Conservation (phyloP, 169 alveolate genomes). For the Plasmodium berghei region DNA sequence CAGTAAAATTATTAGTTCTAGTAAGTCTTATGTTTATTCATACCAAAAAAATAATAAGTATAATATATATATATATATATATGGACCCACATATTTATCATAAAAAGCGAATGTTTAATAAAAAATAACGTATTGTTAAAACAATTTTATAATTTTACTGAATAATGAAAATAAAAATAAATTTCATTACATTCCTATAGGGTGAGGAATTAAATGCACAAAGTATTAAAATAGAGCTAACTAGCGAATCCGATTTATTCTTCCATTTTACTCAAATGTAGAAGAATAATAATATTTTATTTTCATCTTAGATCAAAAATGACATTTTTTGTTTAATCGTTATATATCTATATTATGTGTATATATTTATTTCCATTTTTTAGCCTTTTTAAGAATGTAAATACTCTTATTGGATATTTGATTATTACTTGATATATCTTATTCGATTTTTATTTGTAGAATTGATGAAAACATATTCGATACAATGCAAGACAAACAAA, state of each 20-base stretch:
- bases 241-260: constrained; percentile 95
- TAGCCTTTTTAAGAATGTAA: not conserved
- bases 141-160: too few species aligned
- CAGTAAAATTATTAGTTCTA: constrained; percentile 88
- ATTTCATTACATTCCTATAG: constrained; percentile 45
- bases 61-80: too few species aligned
- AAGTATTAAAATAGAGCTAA: constrained; percentile 90
- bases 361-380: not conserved
- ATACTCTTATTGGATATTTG: not conserved
- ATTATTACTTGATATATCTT: not conserved
- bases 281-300: constrained; percentile 7
- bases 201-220: constrained; percentile 90
- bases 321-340: not conserved
- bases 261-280: constrained; percentile 92
- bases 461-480: constrained; percentile 88
- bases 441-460: constrained; percentile 46
- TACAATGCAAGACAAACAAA: constrained; percentile 92
- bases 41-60: not conserved
- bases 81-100: too few species aligned
- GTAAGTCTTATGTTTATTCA: constrained; percentile 63
- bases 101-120: too few species aligned
- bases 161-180: too few species aligned
- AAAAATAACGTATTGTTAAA: too few species aligned
- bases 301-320: not conserved
- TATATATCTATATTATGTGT: not conserved